Percentiles rank a stretch among this genome's conserved stretches.
These are phyloP conservation scores for Metarhizium album DNA, from an alignment of 2,329 filamentous ascomycete genomes.

Conservation along the genomic window DNA sequence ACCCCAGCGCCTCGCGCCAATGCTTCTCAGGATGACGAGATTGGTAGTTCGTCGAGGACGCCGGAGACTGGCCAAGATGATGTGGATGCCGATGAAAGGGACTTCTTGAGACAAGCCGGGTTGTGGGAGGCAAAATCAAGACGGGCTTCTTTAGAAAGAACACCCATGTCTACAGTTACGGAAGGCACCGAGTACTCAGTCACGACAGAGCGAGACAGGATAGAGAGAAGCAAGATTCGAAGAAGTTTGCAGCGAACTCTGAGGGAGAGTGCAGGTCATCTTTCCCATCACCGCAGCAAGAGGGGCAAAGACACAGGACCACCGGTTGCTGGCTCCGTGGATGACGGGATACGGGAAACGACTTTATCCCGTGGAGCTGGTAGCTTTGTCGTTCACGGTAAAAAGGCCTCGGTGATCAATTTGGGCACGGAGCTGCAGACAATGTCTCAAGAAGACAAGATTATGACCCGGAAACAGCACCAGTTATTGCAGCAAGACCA, in stretches of 20 bases:
- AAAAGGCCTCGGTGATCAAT: conserved; percentile 95
- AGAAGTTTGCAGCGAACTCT: conserved; percentile 84
- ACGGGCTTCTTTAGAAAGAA: conserved; percentile 22
- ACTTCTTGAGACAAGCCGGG: conserved; percentile 56
- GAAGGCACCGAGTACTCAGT: conserved; percentile 22
- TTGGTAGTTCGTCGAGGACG: conserved; percentile 8
- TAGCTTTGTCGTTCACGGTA: conserved; percentile 93
- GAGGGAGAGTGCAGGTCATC: conserved; percentile 63
- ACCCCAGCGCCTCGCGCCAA: conserved; percentile 13
- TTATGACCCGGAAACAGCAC: conserved; percentile 49
- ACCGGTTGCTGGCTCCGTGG: conserved; percentile 15
- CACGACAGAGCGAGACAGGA: conserved; percentile 34
- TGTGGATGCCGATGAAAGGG: conserved; percentile 56
- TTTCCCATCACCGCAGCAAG: conserved; percentile 58
- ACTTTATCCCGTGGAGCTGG: conserved; percentile 68
- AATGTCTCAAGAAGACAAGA: conserved; percentile 61
- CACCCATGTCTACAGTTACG: conserved; percentile 23
- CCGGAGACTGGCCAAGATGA: conserved; percentile 26
- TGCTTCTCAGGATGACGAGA: conserved; percentile 12
- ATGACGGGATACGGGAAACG: conserved; percentile 43
- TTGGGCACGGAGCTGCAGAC: conserved; percentile 85
- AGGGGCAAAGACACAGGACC: conserved; percentile 54
- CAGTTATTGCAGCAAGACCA: conserved; percentile 18
- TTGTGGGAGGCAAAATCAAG: conserved; percentile 37
- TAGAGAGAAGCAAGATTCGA: conserved; percentile 59